Conservation (phyloP, 768 basidiomycete genomes). For the Kwoniella dendrophila region DNA sequence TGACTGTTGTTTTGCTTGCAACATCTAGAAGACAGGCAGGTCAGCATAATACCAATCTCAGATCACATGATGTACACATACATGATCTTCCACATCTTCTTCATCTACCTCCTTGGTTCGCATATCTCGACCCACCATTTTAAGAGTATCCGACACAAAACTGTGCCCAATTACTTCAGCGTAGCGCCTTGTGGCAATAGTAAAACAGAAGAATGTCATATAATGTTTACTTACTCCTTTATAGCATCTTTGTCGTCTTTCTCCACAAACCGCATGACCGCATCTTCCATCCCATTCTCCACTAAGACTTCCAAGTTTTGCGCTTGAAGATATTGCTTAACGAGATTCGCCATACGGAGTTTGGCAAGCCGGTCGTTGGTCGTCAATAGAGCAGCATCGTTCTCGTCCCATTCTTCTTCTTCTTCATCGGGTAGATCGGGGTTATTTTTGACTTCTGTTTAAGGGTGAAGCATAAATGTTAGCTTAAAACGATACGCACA, state of each 20-base stretch:
- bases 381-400: slow-evolving; percentile 58
- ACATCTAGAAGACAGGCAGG: slow-evolving; percentile 48
- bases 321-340: slow-evolving; percentile 85
- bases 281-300: slow-evolving; percentile 87
- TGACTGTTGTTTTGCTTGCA: slow-evolving; percentile 49
- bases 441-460: slow-evolving; percentile 61
- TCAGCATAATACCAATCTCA: neutral
- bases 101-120: slow-evolving; percentile 49
- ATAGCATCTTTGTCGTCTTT: slow-evolving; percentile 97
- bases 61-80: slow-evolving; percentile 25
- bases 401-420: slow-evolving; percentile 72
- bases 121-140: slow-evolving; percentile 45
- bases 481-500: neutral
- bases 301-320: slow-evolving; percentile 91
- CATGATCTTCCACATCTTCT: slow-evolving; percentile 55
- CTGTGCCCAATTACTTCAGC: slow-evolving; percentile 34
- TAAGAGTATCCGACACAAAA: slow-evolving; percentile 57
- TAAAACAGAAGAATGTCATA: neutral
- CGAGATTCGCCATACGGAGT: slow-evolving; percentile 83
- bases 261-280: slow-evolving; percentile 92
- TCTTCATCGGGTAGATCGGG: slow-evolving; percentile 70
- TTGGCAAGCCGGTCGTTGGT: slow-evolving; percentile 61
- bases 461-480: neutral
- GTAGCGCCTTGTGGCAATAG: neutral
- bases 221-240: slow-evolving; percentile 65